Evolutionary conservation across 2,329 filamentous ascomycete species (phyloP), one percentile per base, ranked within the genome.

Genomic region (Colletotrichum melonis): DNA sequence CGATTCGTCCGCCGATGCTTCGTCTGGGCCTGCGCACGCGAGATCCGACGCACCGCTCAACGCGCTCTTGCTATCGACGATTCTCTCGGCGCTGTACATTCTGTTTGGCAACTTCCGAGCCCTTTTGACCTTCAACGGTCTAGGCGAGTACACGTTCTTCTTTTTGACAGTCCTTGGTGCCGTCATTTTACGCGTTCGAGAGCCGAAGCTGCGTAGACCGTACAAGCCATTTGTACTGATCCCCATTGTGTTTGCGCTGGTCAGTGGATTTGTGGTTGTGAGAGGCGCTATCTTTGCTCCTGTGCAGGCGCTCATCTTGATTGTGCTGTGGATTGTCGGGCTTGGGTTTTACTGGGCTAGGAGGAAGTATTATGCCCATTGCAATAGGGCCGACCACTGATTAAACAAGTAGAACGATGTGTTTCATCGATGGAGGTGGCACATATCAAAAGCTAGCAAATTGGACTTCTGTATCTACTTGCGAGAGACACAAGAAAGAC

Each of bases 91-190:
- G 0, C 68, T 91, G 1, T 92, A 92, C 78, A 90, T 92, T 38
- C 77, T 90, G 1, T 82, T 91, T 0, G 91, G 90, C 22, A 89
- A 86, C 78, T 92, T 92, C 81, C 86, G 90, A 42, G 87, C 88
- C 0, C 85, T 92, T 0, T 77, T 92, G 12, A 92, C 89, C 0
- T 91, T 91, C 75, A 90, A 90, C 64, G 89, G 89, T 0, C 80
- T 90, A 4, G 88, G 88, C 16, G 88, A 90, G 76, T 92, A 90
- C 78, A 87, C 90, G 0, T 92, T 92, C 80, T 92, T 92, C 81
- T 90, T 92, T 77, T 83, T 91, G 35, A 90, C 90, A 0, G 90
- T 92, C 0, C 76, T 91, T 0, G 90, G 90, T 0, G 86, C 89
- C 1, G 82, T 92, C 11, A 81, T 91, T 19, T 80, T 92, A 56